Base-by-base conservation (phyloP, 805 yeast species). In the Barnettozyma siamensis region DNA sequence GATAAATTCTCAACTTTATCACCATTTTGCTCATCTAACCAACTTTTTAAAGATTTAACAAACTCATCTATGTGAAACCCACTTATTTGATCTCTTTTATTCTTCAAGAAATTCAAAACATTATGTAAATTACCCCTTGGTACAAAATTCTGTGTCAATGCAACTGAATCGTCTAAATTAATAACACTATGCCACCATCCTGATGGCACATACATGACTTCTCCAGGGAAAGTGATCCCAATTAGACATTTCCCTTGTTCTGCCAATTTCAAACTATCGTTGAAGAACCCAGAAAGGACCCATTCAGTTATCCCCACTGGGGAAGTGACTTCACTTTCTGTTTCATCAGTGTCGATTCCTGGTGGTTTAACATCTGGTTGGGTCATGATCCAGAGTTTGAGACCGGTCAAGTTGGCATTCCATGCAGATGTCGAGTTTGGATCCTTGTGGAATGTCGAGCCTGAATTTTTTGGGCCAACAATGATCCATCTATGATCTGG, bases 131-230 rank as follows among this genome's bases (percentile, higher is more conserved):
- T 76, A 33, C 76, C 70, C 31, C 58, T 57, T 0, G 96, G 94
- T 10, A 87, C 89, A 60, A 89, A 88, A 59, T 88, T 88, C 49
- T 87, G 94, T 0, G 97, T 88, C 53, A 88, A 63, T 0, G 96
- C 97, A 16, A 88, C 79, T n/a, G 80, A 69, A 55, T 83, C 88
- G 43, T 81, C 84, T 11, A 88, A 55, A 53, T 88, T 88, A n/a
- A 88, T 85, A 24, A 89, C 97, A 35, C 80, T 68, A 66, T 88
- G 97, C 97, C 97, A 88, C 97, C 97, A 88, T 1, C 95, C 94
- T n/a, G 88, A 73, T 3, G 97, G 97, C 7, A 88, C 97, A 58
- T 83, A 78, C 71, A 88, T 75, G 45, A 88, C 82, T 57, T 89
- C 94, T 6, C 89, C 91, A 0, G 88, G 83, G 48, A 76, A 78